A percentile compares a stretch with the other conserved stretches of the same genome.
Evolutionary conservation across 192 early-diverging fungal genomes (phyloP).

Genomic region (Backusella circina): DNA sequence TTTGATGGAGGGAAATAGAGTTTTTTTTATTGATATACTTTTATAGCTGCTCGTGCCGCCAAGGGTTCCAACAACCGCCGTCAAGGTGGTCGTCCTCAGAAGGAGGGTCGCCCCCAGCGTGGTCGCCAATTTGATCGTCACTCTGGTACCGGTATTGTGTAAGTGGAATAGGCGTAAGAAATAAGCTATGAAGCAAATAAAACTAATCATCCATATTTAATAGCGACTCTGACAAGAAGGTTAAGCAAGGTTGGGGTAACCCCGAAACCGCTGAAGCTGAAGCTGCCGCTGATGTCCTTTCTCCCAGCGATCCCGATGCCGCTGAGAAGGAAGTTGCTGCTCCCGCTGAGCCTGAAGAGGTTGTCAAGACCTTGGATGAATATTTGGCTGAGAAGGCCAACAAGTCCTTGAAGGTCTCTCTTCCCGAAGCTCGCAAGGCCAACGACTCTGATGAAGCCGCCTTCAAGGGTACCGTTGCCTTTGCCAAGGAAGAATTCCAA

Average conservation of each 20-base stretch:
- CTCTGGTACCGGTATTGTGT: constrained; percentile 69
- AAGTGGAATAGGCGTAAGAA: constrained; percentile 22
- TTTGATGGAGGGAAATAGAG: background rate
- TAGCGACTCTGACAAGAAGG: constrained; percentile 88
- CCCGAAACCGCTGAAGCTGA: constrained; percentile 56
- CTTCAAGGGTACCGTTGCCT: constrained; percentile 73
- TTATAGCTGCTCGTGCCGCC: constrained; percentile 25
- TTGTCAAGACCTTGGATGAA: constrained; percentile 83
- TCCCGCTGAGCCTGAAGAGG: constrained; percentile 71
- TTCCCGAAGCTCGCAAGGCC: constrained; percentile 68
- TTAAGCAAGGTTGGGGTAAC: constrained; percentile 80
- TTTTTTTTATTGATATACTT: background rate
- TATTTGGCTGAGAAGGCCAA: constrained; percentile 72
- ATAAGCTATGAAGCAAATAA: background rate
- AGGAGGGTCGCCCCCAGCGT: constrained; percentile 35
- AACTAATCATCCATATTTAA: background rate
- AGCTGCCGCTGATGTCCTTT: constrained; percentile 17
- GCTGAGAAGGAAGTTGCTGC: constrained; percentile 37
- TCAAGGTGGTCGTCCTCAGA: constrained; percentile 32
- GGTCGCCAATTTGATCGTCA: constrained; percentile 86
- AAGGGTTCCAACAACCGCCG: constrained; percentile 48
- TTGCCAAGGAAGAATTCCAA: constrained; percentile 71
- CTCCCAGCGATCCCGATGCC: constrained; percentile 30
- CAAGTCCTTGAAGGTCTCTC: constrained; percentile 54
- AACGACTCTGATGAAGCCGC: constrained; percentile 85